phyloP scores from a whole-genome alignment of 331 rosid genomes.

The Malus hybrid region DNA sequence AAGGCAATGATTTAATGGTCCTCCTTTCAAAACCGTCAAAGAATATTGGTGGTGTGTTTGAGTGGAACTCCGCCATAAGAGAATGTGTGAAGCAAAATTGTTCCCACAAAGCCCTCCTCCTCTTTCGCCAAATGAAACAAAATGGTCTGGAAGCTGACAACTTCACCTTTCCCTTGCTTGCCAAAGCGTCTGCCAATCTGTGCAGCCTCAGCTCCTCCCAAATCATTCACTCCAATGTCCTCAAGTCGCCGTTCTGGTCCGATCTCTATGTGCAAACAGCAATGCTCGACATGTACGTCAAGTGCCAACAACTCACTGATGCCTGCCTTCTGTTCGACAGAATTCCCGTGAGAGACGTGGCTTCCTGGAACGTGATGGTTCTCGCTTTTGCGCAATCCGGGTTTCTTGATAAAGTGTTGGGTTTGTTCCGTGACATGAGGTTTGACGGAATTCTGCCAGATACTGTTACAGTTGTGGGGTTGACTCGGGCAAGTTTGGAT shows the following conservation, averaged over 20 bases:
- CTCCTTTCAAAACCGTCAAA: slow-evolving; percentile 17
- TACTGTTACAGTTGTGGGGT: slow-evolving; percentile 35
- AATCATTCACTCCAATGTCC: slow-evolving; percentile 31
- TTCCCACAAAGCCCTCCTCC: slow-evolving; percentile 20
- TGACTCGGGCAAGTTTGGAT: slow-evolving; percentile 24
- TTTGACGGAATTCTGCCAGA: slow-evolving; percentile 40
- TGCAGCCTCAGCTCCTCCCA: slow-evolving; percentile 24
- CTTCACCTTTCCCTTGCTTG: slow-evolving; percentile 33
- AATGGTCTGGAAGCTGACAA: slow-evolving; percentile 29
- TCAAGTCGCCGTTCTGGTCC: slow-evolving; percentile 30
- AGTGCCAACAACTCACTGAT: slow-evolving; percentile 25
- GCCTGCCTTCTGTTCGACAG: slow-evolving; percentile 33
- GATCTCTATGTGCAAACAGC: slow-evolving; percentile 34
- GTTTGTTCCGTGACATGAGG: slow-evolving; percentile 35
- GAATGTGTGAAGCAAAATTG: slow-evolving; percentile 30
- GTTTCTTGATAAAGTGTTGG: slow-evolving; percentile 15
- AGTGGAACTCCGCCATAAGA: slow-evolving; percentile 35
- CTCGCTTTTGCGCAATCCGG: slow-evolving; percentile 39
- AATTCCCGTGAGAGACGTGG: slow-evolving; percentile 35
- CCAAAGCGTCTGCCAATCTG: slow-evolving; percentile 41
- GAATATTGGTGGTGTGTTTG: neutral
- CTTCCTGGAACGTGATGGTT: slow-evolving; percentile 56
- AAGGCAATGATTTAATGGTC: slow-evolving; percentile 26
- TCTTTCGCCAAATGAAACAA: slow-evolving; percentile 37
- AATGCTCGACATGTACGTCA: slow-evolving; percentile 33